Evolutionary conservation across 2,329 filamentous ascomycete species (phyloP).

Genomic region (Botryotinia convoluta): DNA sequence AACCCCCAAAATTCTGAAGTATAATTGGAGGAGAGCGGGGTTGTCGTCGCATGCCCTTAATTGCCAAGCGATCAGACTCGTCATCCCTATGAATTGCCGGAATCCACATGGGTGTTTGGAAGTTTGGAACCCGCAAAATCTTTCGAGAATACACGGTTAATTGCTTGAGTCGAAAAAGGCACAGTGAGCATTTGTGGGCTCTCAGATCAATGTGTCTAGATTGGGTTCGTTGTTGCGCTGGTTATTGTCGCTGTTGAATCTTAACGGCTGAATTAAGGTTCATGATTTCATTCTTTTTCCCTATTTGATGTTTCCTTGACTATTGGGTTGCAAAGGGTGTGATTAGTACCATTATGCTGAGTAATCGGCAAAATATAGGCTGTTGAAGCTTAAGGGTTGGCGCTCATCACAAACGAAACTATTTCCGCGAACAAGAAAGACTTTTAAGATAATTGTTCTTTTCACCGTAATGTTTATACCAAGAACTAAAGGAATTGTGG

Average conservation of each 20-base stretch:
- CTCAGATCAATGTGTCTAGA: not conserved
- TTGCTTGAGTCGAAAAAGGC: not conserved
- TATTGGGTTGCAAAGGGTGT: not conserved
- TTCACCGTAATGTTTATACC: not conserved
- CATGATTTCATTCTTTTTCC: not conserved
- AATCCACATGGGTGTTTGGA: not conserved
- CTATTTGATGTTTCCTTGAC: not conserved
- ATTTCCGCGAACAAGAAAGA: not conserved
- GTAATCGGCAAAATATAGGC: not conserved
- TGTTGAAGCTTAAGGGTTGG: not conserved
- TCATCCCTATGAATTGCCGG: not conserved
- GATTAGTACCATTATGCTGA: not conserved
- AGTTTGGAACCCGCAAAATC: not conserved
- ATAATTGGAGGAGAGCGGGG: not conserved
- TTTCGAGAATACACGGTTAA: not conserved
- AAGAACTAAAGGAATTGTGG: not conserved
- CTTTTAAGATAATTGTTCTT: not conserved
- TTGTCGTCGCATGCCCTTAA: not conserved
- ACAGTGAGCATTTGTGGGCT: not conserved
- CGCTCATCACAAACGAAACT: not conserved
- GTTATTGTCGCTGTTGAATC: not conserved
- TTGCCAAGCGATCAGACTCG: slow-evolving; percentile 15
- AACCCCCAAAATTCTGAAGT: not conserved
- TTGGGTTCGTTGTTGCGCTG: not conserved
- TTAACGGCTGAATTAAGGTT: not conserved